These are phyloP conservation scores for Marsdenia floribunda DNA, from an alignment of 257 asterid species.

Conservation along the genomic window DNA sequence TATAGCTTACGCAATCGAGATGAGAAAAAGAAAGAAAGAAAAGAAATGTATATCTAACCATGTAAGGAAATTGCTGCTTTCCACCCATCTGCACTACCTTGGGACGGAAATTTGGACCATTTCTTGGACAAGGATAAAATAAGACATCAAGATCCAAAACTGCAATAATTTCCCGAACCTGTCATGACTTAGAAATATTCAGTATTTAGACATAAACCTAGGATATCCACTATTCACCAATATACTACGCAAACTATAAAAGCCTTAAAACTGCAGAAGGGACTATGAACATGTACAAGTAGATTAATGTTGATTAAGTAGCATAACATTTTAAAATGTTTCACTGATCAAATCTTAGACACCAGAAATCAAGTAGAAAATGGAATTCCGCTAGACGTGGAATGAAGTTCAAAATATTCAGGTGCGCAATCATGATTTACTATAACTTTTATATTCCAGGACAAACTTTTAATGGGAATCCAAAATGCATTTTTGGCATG, in stretches of 20 bases:
- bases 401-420: background rate
- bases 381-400: background rate
- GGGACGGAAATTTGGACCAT: conserved; percentile 87
- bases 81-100: conserved; percentile 83
- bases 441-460: background rate
- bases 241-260: background rate
- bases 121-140: conserved; percentile 90
- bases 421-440: background rate
- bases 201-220: background rate
- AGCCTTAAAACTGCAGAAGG: background rate
- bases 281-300: background rate
- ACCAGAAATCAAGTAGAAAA: background rate
- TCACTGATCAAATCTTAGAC: background rate
- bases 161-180: conserved; percentile 91
- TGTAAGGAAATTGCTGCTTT: conserved; percentile 75
- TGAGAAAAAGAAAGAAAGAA: conserved; percentile 5
- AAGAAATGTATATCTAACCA: conserved; percentile 39
- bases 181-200: conserved; percentile 13
- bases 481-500: background rate
- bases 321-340: background rate
- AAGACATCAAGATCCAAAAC: conserved; percentile 84
- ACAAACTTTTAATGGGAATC: background rate
- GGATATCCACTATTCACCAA: background rate
- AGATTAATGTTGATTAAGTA: background rate
- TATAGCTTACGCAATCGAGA: background rate